Evolutionary conservation across 2,329 filamentous ascomycete species (phyloP).

Genomic region (Trichoderma sp.): DNA sequence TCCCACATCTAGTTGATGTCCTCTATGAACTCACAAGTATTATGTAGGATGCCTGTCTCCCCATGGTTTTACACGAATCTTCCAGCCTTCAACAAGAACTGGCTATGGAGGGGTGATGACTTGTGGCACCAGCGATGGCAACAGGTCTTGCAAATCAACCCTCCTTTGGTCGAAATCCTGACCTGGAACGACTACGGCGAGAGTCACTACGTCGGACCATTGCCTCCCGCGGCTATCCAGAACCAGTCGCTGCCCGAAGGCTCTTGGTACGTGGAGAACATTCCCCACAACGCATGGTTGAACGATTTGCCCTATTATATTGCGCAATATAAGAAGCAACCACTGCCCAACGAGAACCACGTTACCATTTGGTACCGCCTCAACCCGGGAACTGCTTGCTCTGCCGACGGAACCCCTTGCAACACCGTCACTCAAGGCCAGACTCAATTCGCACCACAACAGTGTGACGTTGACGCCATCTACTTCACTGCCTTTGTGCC

Average conservation of each 20-base stretch:
- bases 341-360: constrained; percentile 22
- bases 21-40: too few species aligned
- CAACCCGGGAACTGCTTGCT: constrained; percentile 23
- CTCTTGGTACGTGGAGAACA: constrained; percentile 50
- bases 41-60: too few species aligned
- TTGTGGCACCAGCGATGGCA: constrained; percentile 61
- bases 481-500: constrained; percentile 30
- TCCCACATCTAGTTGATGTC: too few species aligned
- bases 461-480: constrained; percentile 25
- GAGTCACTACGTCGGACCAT: constrained; percentile 52
- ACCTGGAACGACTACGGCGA: constrained; percentile 53
- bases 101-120: constrained; percentile 57
- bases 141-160: constrained; percentile 42
- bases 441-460: constrained; percentile 24
- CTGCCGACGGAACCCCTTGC: constrained; percentile 29
- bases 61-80: not conserved
- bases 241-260: constrained; percentile 34
- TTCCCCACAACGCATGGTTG: constrained; percentile 27
- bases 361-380: constrained; percentile 33
- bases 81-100: constrained; percentile 47
- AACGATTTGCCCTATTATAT: constrained; percentile 32
- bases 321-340: constrained; percentile 33
- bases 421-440: constrained; percentile 32
- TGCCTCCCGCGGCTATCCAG: constrained; percentile 34
- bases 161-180: constrained; percentile 48